Conservation (phyloP, 164 flowering plant species). For the Buxus sempervirens region DNA sequence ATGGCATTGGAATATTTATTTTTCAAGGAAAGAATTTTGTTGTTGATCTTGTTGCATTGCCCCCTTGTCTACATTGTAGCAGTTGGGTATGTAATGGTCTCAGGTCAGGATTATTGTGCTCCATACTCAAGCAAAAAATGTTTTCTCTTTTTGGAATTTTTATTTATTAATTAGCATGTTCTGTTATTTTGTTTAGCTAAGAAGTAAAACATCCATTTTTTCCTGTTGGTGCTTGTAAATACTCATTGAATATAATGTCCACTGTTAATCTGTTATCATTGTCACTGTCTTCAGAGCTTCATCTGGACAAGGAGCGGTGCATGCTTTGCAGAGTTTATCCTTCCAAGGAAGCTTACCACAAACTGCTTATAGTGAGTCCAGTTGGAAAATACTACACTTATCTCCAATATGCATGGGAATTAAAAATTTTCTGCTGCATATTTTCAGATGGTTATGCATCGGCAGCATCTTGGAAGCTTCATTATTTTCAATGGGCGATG, state of each 20-base stretch:
- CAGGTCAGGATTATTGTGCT: too few species aligned
- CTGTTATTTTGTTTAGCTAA: neutral
- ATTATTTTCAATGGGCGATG: slow-evolving; percentile 94
- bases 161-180: neutral
- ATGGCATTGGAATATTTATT: too few species aligned
- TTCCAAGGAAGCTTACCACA: slow-evolving; percentile 47
- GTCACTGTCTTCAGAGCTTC: slow-evolving; percentile 55
- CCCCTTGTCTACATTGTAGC: too few species aligned
- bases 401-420: neutral
- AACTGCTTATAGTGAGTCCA: slow-evolving; percentile 42
- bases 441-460: slow-evolving; percentile 42
- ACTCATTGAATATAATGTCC: neutral
- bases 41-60: too few species aligned
- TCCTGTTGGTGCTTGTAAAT: too few species aligned
- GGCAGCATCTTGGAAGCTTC: slow-evolving; percentile 76
- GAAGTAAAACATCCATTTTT: neutral
- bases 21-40: too few species aligned
- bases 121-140: too few species aligned
- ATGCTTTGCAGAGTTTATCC: slow-evolving; percentile 68
- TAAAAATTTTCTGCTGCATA: neutral
- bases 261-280: neutral
- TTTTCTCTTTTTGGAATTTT: too few species aligned
- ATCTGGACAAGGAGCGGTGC: slow-evolving; percentile 55
- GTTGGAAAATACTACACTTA: neutral
- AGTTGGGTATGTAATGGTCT: too few species aligned